Evolutionary conservation across 345 rosid genomes (phyloP).

Genomic region (Citrus reticulata): DNA sequence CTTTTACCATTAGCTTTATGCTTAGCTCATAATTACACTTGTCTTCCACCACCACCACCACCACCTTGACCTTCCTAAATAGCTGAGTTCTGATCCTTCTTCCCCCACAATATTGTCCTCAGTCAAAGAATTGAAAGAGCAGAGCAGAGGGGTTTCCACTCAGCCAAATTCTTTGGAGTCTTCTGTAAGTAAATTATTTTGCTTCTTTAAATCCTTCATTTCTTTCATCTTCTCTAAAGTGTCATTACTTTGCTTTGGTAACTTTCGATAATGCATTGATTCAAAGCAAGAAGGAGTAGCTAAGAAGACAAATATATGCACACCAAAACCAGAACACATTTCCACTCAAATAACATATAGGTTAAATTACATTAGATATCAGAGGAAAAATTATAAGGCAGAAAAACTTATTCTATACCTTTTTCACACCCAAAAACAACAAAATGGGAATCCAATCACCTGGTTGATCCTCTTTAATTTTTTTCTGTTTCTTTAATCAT

Average conservation of each 20-base stretch:
- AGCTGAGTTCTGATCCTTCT: constrained; percentile 15
- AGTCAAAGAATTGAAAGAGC: constrained; percentile 2
- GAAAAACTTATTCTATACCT: constrained; percentile 48
- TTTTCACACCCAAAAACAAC: constrained; percentile 42
- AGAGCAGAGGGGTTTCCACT: background rate
- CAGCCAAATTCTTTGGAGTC: background rate
- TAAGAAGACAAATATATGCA: constrained; percentile 20
- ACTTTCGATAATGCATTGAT: constrained; percentile 10
- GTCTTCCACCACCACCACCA: constrained; percentile 32
- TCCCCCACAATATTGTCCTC: constrained; percentile 11
- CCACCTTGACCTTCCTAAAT: constrained; percentile 10
- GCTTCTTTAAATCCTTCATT: background rate
- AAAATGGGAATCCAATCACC: constrained; percentile 36
- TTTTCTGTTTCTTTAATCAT: constrained; percentile 26
- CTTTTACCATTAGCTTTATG: constrained; percentile 19
- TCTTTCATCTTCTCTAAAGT: background rate
- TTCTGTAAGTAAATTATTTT: constrained; percentile 19
- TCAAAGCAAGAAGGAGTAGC: background rate
- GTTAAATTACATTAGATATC: constrained; percentile 53
- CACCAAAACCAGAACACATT: constrained; percentile 50
- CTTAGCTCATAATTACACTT: constrained; percentile 32
- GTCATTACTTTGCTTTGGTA: background rate
- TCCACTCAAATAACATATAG: constrained; percentile 39
- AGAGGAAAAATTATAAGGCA: constrained; percentile 15
- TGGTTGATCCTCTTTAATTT: constrained; percentile 48